Evolutionary conservation across 345 rosid genomes (phyloP).

Genomic region (Corymbia maculata): DNA sequence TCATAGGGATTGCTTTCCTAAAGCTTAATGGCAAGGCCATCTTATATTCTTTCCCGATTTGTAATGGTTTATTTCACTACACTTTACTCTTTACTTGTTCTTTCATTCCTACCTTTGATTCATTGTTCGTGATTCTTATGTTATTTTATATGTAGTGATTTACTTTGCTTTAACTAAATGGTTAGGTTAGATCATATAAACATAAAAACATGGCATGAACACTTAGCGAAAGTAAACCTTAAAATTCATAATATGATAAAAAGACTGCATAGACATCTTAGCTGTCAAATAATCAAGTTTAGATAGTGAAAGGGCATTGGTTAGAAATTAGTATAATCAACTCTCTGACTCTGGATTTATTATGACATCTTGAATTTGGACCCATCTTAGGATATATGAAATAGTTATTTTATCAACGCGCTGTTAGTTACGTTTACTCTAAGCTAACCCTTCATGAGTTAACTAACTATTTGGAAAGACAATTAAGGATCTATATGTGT

Average conservation of each 20-base stretch:
- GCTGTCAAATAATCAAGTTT: not conserved
- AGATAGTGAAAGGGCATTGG: not conserved
- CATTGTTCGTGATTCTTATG: not conserved
- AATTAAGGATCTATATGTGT: too few species aligned
- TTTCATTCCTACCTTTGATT: not conserved
- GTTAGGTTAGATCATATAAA: too few species aligned
- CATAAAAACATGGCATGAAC: not conserved
- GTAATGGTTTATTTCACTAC: accelerated
- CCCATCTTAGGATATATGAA: too few species aligned
- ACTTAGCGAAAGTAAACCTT: accelerated
- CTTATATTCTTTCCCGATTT: not conserved
- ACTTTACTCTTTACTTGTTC: accelerated
- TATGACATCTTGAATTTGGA: too few species aligned
- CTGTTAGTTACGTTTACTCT: too few species aligned
- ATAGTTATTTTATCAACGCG: too few species aligned
- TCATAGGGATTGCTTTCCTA: not conserved
- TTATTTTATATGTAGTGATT: accelerated
- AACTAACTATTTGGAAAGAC: too few species aligned
- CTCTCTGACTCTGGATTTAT: accelerated
- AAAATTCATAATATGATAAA: too few species aligned
- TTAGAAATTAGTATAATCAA: too few species aligned
- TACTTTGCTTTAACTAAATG: too few species aligned
- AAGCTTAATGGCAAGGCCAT: not conserved
- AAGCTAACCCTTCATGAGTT: too few species aligned
- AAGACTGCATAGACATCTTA: accelerated